Base-by-base conservation (phyloP, 176 grass and related monocot species). In the Oryza punctata region DNA sequence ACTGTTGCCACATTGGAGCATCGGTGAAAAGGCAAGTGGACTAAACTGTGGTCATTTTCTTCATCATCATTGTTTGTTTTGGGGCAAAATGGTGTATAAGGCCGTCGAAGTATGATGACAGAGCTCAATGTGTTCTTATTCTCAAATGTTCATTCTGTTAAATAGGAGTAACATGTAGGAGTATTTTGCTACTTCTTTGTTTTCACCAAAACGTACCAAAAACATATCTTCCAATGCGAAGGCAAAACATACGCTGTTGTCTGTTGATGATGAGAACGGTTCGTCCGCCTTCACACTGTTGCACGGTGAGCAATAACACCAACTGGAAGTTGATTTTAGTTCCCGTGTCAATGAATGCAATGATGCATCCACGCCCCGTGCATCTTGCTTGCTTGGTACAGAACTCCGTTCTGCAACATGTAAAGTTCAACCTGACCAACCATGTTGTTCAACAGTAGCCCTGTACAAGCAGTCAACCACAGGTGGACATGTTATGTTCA, bases 231-330 rank as follows among this genome's bases (percentile, higher is more conserved):
- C 54, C 54, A 59, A 23, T 7, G 5, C 10, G 21, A 59, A 59
- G 7, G 19, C 3, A 8, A 59, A 59, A 59, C 54, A 59, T 59
- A 59, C 54, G 19, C 33, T 35, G 33, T 6, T 35, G 33, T 35
- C 19, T 59, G 52, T 19, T 59, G 19, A 59, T 0, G 52, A 59
- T n/a, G 6, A 59, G 38, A 40, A 35, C 33, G 33, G 33, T 35
- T 35, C 1, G 33, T 35, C 33, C 33, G 5, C 33, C 37, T 64
- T 45, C 33, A 32, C 7, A 72, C 52, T 44, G 67, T 19, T 33
- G 40, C 18, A 24, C 57, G 23, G 69, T 82, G 73, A 63, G 26
- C 80, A 82, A 61, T 82, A 64, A 73, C 71, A 28, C 26, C 28
- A 61, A 57, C 52, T 18, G 47, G 47, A 50, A 57, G 52, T n/a